Conservation (phyloP, 306 rosid species). For the Medicago lupulina region DNA sequence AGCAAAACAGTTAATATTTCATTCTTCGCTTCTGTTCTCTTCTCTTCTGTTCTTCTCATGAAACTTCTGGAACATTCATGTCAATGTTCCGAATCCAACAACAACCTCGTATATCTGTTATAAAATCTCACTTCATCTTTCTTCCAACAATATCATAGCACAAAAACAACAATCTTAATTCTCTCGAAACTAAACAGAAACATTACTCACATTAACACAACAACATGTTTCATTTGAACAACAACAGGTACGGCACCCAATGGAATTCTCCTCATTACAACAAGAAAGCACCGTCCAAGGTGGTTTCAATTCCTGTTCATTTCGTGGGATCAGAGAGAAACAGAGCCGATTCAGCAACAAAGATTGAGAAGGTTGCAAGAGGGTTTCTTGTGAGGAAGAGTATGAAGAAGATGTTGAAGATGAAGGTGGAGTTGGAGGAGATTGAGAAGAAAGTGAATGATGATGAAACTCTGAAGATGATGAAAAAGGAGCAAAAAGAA, state of each 20-base stretch:
- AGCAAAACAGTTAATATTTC: not conserved
- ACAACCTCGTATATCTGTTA: not conserved
- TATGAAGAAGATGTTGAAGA: slow-evolving; percentile 57
- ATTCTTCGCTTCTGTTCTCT: not conserved
- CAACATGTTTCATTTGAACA: slow-evolving; percentile 42
- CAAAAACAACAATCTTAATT: not conserved
- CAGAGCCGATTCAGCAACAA: slow-evolving; percentile 46
- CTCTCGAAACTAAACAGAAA: not conserved
- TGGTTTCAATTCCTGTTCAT: slow-evolving; percentile 66
- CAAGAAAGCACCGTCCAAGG: slow-evolving; percentile 47
- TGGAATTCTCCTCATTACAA: slow-evolving; percentile 43
- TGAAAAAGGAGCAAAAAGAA: slow-evolving; percentile 59
- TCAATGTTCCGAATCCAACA: not conserved
- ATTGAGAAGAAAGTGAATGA: slow-evolving; percentile 45
- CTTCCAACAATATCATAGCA: too few species aligned
- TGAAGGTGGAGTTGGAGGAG: slow-evolving; percentile 54
- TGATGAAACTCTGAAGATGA: slow-evolving; percentile 39
- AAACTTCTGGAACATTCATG: slow-evolving; percentile 56
- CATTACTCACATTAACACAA: not conserved
- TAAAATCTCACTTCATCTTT: not conserved
- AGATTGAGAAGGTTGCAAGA: slow-evolving; percentile 68
- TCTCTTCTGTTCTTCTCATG: slow-evolving; percentile 2
- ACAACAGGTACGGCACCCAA: slow-evolving; percentile 24
- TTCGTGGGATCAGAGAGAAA: slow-evolving; percentile 47
- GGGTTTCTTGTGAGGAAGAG: slow-evolving; percentile 68